Base-by-base conservation (phyloP, 116 monocot species). In the Dioscorea cayenensis region DNA sequence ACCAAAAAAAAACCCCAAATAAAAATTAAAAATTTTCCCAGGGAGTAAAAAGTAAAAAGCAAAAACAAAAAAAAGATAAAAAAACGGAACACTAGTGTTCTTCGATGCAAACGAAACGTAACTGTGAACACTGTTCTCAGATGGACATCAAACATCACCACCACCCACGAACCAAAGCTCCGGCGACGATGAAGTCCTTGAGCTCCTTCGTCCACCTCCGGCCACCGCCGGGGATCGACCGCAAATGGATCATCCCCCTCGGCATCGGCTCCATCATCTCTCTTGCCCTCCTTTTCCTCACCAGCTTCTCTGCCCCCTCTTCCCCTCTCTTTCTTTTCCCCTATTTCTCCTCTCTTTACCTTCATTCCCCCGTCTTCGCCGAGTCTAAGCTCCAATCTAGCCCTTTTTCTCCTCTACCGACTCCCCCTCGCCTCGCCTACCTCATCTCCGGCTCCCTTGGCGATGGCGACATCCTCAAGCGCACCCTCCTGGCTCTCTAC, bases 401-500 rank as follows among this genome's bases (percentile, higher is more conserved):
- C 36, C 27, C 65, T 7, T 35, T 29, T 21, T 49, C 72, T 18
- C 1, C 37, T 52, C 50, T 51, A 21, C 69, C 78, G 38, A 9
- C 62, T 1, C 79, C 82, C 21, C 79, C 84, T 0, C 75, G 86
- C 49, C 60, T 90, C 72, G 90, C 86, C n/a, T 90, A 84, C 79
- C 82, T 90, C 73, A 76, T 90, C 65, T 90, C 90, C 21, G 90
- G 90, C 59, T 86, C 90, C 66, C 20, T 68, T 61, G 86, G 90
- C 19, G 90, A 90, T 50, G 90, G 82, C 35, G 18, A 25, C 22
- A 67, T 70, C 59, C 65, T 90, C 27, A 50, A 69, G 22, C 63
- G 90, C 25, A 76, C 77, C 16, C 77, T 86, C 21, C 71, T 75
- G 67, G 86, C 90, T 18, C 82, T 86, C 28, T 90, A 90, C 82